Evolutionary conservation across 148 eudicot species (phyloP).

Genomic region (Chenopodium suecicum): DNA sequence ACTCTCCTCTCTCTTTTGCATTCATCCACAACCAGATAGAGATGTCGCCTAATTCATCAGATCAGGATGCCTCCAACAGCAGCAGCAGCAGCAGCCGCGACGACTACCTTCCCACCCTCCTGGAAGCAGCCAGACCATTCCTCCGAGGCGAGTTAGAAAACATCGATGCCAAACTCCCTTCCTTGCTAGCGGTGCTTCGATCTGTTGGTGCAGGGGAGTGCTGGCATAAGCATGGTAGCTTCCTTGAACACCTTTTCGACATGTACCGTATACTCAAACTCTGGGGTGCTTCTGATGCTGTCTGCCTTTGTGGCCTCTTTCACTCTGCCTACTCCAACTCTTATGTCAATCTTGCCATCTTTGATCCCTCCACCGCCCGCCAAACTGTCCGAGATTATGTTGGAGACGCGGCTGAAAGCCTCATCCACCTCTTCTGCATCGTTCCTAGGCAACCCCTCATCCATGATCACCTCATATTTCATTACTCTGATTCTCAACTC

Average conservation of each 20-base stretch:
- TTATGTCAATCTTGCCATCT: slow-evolving; percentile 93
- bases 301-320: slow-evolving; percentile 80
- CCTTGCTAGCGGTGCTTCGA: slow-evolving; percentile 54
- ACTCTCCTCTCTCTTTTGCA: background rate
- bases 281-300: slow-evolving; percentile 56
- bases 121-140: slow-evolving; percentile 65
- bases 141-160: slow-evolving; percentile 64
- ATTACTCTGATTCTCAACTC: slow-evolving; percentile 62
- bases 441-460: slow-evolving; percentile 77
- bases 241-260: slow-evolving; percentile 73
- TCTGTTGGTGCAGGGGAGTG: slow-evolving; percentile 91
- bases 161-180: slow-evolving; percentile 49
- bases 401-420: slow-evolving; percentile 58
- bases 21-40: background rate
- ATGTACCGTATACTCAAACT: slow-evolving; percentile 67
- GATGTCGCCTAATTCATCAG: slow-evolving; percentile 17
- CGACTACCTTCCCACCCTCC: slow-evolving; percentile 14
- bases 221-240: slow-evolving; percentile 99
- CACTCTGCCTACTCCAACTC: slow-evolving; percentile 99
- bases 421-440: slow-evolving; percentile 78
- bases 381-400: slow-evolving; percentile 64
- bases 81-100: background rate
- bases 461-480: slow-evolving; percentile 66
- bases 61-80: background rate
- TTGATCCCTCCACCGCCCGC: slow-evolving; percentile 77